Base-by-base conservation (phyloP, 1,284 basidiomycete genomes). In the Ceratobasidium sp. region DNA sequence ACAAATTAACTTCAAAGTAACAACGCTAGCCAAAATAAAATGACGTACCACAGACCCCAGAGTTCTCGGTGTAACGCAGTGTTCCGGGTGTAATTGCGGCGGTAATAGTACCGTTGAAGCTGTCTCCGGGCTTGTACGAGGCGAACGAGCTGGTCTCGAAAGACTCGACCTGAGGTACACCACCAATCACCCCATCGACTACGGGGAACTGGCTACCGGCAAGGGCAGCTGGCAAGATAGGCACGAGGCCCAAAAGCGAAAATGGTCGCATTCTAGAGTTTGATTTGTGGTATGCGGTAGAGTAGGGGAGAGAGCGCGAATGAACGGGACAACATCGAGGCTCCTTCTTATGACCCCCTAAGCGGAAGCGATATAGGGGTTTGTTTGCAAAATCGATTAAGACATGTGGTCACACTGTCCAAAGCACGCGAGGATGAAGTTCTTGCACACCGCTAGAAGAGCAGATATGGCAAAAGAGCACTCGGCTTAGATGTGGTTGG, bases 21-120 rank as follows among this genome's bases (percentile, higher is more conserved):
- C 23, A 14, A 30, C 35, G 35, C 5, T 10, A 54, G 23, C 27
- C 16, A 30, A 59, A n/a, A 55, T 27, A 6, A 44, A 70, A 48
- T 12, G 41, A 57, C 68, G 27, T 30, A 71, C 68, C 93, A 81
- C 93, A 94, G 5, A 93, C 87, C 0, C 92, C 92, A 5, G 91
- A 92, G 80, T 93, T 87, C 33, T 86, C 84, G 6, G 92, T 87
- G 81, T 88, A 91, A 18, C 89, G 87, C 12, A 92, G 81, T 30
- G 33, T 59, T 35, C 68, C 68, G 10, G 67, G 77, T 48, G 69
- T 64, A 52, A 78, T 50, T 60, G 68, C 55, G 16, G 54, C 52
- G 16, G 52, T n/a, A n/a, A 59, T 27, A 14, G 68, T 41, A 33
- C 33, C 38, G 18, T 41, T 48, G n/a, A 46, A 14, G 8, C 14